Conservation (phyloP, 805 yeast genomes). For the Sugiyamaella lignohabitans region DNA sequence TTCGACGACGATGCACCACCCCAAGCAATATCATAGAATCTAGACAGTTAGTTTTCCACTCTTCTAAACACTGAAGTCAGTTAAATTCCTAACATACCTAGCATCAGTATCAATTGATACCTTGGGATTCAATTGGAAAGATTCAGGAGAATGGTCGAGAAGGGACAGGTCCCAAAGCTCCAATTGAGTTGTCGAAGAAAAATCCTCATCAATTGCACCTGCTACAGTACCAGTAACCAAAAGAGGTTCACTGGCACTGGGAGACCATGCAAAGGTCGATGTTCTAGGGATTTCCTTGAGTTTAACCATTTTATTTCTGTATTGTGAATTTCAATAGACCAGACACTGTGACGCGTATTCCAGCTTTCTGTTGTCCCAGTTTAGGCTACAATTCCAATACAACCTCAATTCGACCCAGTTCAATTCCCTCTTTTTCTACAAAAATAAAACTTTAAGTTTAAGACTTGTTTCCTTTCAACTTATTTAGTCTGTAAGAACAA, state of each 20-base stretch:
- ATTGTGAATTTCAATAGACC: too few species aligned
- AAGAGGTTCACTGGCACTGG: conserved; percentile 56
- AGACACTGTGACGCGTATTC: too few species aligned
- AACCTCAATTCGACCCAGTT: too few species aligned
- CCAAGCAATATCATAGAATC: conserved; percentile 82
- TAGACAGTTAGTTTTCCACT: conserved; percentile 13
- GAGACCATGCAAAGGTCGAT: conserved; percentile 96
- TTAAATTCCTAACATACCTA: conserved; percentile 29
- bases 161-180: conserved; percentile 66
- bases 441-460: too few species aligned
- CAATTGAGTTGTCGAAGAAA: conserved; percentile 69
- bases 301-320: conserved; percentile 70
- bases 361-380: too few species aligned
- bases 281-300: conserved; percentile 77
- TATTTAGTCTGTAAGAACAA: too few species aligned
- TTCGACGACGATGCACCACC: conserved; percentile 48
- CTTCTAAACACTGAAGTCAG: conserved; percentile 16
- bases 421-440: too few species aligned
- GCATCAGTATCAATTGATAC: conserved; percentile 44
- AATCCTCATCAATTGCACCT: conserved; percentile 87
- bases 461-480: too few species aligned
- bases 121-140: conserved; percentile 35
- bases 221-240: conserved; percentile 90
- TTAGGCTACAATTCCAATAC: too few species aligned
- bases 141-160: conserved; percentile 29